Evolutionary conservation across 2,329 filamentous ascomycete species (phyloP).

Genomic region (Trichoderma polysporum): DNA sequence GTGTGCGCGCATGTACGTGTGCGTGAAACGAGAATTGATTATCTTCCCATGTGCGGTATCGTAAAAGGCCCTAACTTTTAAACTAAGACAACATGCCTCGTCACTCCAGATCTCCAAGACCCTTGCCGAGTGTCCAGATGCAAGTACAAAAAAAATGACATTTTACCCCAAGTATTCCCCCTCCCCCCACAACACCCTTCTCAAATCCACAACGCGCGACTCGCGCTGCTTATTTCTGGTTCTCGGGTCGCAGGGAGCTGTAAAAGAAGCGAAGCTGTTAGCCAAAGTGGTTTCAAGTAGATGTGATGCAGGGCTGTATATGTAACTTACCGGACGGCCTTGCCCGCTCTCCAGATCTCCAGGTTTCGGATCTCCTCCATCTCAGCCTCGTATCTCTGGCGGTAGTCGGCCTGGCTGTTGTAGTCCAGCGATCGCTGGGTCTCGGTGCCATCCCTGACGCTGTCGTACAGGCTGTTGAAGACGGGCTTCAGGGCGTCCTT

Average conservation of each 20-base stretch:
- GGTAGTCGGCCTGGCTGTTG: conserved; percentile 94
- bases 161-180: not conserved
- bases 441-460: conserved; percentile 87
- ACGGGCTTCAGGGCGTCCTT: conserved; percentile 98
- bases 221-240: conserved; percentile 56
- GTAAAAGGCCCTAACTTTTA: conserved; percentile 19
- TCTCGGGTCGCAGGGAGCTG: conserved; percentile 79
- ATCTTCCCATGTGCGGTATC: conserved; percentile 19
- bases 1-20: not conserved
- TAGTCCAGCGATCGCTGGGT: conserved; percentile 96
- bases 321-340: conserved; percentile 77
- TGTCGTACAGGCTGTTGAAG: conserved; percentile 96
- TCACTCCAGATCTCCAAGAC: conserved; percentile 16
- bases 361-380: conserved; percentile 97
- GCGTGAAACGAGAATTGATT: conserved; percentile 11
- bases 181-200: conserved; percentile 5
- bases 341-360: conserved; percentile 99
- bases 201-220: not conserved
- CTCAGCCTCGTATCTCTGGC: conserved; percentile 95
- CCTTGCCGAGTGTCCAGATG: conserved; percentile 19
- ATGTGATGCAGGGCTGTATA: not conserved
- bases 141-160: conserved; percentile 14
- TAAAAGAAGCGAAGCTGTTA: conserved; percentile 27
- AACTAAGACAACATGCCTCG: conserved; percentile 16
- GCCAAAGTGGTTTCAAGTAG: not conserved